phyloP scores from a whole-genome alignment of 805 yeast genomes.

The Ogataea polymorpha region DNA sequence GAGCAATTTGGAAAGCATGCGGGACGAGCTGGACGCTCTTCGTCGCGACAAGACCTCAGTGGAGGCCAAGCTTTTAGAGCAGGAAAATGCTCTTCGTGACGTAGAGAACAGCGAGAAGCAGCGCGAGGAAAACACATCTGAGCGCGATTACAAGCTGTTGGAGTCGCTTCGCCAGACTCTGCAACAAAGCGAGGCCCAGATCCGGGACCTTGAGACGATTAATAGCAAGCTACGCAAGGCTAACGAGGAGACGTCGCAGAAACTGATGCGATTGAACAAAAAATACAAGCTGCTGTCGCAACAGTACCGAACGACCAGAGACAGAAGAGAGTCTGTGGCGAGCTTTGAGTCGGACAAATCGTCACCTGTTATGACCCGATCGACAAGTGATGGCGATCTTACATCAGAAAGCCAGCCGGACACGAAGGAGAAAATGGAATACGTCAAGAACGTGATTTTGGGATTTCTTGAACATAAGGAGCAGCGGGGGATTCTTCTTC shows the following conservation, averaged over 20 bases:
- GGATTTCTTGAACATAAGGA: slow-evolving; percentile 92
- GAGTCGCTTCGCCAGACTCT: slow-evolving; percentile 53
- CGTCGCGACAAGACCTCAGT: slow-evolving; percentile 10
- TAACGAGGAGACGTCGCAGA: slow-evolving; percentile 66
- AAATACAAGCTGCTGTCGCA: slow-evolving; percentile 63
- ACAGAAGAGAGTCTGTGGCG: slow-evolving; percentile 19
- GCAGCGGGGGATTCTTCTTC: slow-evolving; percentile 80
- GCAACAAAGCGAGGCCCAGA: slow-evolving; percentile 45
- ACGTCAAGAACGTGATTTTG: slow-evolving; percentile 82
- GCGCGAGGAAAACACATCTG: background rate
- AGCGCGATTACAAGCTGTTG: slow-evolving; percentile 21
- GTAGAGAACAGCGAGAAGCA: background rate
- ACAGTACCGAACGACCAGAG: slow-evolving; percentile 45
- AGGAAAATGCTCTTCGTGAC: slow-evolving; percentile 1
- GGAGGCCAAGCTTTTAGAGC: slow-evolving; percentile 4
- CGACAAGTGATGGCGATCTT: slow-evolving; percentile 16
- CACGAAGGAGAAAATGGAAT: slow-evolving; percentile 56
- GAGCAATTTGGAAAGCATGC: slow-evolving; percentile 40
- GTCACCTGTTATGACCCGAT: slow-evolving; percentile 24
- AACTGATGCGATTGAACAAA: slow-evolving; percentile 65
- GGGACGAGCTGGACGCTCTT: slow-evolving; percentile 17
- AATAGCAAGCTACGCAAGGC: slow-evolving; percentile 53
- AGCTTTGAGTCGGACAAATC: slow-evolving; percentile 19
- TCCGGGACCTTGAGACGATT: slow-evolving; percentile 53
- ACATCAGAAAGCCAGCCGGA: slow-evolving; percentile 20